Conservation (phyloP, 805 yeast species). For the Sungouiella blattae region DNA sequence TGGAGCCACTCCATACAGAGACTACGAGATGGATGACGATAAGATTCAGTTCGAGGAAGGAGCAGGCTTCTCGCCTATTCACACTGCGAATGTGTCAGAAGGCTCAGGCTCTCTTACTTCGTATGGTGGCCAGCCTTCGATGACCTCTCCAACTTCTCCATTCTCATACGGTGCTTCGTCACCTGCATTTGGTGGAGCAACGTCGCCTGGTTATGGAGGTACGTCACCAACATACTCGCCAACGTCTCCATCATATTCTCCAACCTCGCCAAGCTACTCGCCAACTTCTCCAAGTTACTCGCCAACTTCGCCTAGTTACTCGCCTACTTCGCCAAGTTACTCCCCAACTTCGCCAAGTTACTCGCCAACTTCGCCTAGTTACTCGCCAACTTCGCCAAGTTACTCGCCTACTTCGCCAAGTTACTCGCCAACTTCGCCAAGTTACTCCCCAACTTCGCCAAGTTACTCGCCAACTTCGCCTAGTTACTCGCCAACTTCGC, state of each 20-base stretch:
- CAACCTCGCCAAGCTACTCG: slow-evolving; percentile 68
- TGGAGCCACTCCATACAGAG: slow-evolving; percentile 88
- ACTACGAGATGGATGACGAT: slow-evolving; percentile 57
- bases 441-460: slow-evolving; percentile 64
- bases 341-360: slow-evolving; percentile 67
- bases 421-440: slow-evolving; percentile 78
- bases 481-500: slow-evolving; percentile 55
- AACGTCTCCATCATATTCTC: slow-evolving; percentile 43
- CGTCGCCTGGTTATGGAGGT: slow-evolving; percentile 45
- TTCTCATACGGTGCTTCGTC: slow-evolving; percentile 47
- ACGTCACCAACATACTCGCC: slow-evolving; percentile 20
- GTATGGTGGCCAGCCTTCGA: slow-evolving; percentile 66
- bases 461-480: slow-evolving; percentile 72
- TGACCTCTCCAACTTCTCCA: slow-evolving; percentile 54
- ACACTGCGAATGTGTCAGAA: slow-evolving; percentile 77
- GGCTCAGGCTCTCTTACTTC: slow-evolving; percentile 82
- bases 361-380: slow-evolving; percentile 78
- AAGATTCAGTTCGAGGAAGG: slow-evolving; percentile 64
- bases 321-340: slow-evolving; percentile 58
- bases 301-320: slow-evolving; percentile 68
- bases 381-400: slow-evolving; percentile 73
- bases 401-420: slow-evolving; percentile 78
- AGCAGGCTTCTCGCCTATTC: slow-evolving; percentile 90
- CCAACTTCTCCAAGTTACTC: slow-evolving; percentile 79
- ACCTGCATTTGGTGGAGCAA: slow-evolving; percentile 51